Evolutionary conservation across 768 basidiomycete species (phyloP), one percentile per base, ranked within the genome.

Genomic region (Epithele typhae): DNA sequence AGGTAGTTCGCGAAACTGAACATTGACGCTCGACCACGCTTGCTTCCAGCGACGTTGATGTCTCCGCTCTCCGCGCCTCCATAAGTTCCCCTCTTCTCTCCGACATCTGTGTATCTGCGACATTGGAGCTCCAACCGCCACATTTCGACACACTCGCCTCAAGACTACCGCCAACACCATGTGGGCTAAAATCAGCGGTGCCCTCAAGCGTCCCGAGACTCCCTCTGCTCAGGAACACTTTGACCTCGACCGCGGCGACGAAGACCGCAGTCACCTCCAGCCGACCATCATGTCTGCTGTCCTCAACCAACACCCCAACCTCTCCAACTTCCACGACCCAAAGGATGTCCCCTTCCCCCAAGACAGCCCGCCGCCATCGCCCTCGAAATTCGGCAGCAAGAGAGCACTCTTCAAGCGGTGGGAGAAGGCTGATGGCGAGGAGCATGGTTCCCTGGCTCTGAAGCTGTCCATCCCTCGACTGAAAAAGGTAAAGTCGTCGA

Each of bases 101-200:
- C 19, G 25, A 37, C 11, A 40, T 7, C 27, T 7, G 14, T 7
- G 14, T 14, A 30, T 14, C 27, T 7, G 27, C 27, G 27, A 30
- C 27, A 14, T 14, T 30, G 8, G 27, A 30, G 8, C 27, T 36
- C 35, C n/a, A 8, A 17, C 49, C 19, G 22, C 14, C 25, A 24
- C 25, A 36, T 14, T 30, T 30, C 50, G 50, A 47, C 50, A 40
- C 22, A 45, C 21, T 21, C 40, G 11, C 35, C 11, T 27, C 30
- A 21, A 10, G 12, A 22, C 45, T 5, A 22, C 4, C 21, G 24
- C 14, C 39, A 24, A n/a, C 46, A 47, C 37, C 4, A 82, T 83
- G 80, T 84, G 81, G 81, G 75, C 81, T 4, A 84, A 77, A 62
- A 58, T 83, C 34, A 78, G 73, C 59, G 74, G 69, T 55, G 77